Conservation (phyloP, 768 basidiomycete genomes). For the Pulveroboletus sp. region DNA sequence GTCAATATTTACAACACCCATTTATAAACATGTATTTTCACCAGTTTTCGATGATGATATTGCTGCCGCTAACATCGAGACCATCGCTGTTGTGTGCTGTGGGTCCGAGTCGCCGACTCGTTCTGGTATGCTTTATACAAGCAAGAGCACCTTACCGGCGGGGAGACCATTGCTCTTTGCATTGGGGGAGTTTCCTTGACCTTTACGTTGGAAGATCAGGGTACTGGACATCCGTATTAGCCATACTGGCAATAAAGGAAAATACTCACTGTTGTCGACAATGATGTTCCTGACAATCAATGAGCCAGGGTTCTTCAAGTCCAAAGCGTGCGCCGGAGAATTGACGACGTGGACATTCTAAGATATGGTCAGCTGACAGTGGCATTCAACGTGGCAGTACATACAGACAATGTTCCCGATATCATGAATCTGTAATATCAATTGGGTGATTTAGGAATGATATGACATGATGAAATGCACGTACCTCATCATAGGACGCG, state of each 20-base stretch:
- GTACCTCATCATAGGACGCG: constrained; percentile 41
- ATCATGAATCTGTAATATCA: constrained; percentile 32
- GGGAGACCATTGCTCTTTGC: constrained; percentile 46
- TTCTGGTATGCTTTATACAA: not conserved
- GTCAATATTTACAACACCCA: not conserved
- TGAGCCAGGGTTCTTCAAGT: constrained; percentile 27
- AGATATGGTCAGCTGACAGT: not conserved
- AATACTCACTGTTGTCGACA: constrained; percentile 54
- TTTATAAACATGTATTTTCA: not conserved
- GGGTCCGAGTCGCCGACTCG: no score
- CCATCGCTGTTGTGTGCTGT: constrained; percentile 50
- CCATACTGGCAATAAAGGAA: no score
- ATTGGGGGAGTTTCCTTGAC: constrained; percentile 51
- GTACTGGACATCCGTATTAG: not conserved
- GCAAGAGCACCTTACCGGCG: constrained; percentile 36
- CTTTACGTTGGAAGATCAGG: constrained; percentile 29
- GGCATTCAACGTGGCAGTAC: constrained; percentile 1
- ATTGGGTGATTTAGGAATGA: not conserved
- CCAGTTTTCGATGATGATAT: constrained; percentile 33
- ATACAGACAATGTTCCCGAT: constrained; percentile 40
- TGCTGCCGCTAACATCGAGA: constrained; percentile 41
- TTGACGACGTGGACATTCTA: constrained; percentile 40
- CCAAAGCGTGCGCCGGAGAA: constrained; percentile 35
- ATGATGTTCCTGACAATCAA: constrained; percentile 44
- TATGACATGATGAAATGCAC: not conserved